Evolutionary conservation across 495 filamentous ascomycete genomes (phyloP).

Genomic region (Podospora pseudoanserina): DNA sequence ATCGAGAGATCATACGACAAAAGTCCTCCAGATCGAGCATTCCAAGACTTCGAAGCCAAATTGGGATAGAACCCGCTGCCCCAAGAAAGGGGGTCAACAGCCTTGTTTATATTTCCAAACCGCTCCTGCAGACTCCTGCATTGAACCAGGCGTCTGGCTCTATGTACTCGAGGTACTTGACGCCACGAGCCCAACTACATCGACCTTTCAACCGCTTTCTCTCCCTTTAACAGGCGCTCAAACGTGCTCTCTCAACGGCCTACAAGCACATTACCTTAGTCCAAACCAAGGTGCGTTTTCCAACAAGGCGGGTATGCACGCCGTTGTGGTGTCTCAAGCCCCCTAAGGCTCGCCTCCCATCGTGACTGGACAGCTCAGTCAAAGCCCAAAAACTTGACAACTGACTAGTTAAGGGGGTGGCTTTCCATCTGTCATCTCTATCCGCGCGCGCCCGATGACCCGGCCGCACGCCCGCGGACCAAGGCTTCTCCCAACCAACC

Average conservation of each 20-base stretch:
- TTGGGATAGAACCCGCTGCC: background rate
- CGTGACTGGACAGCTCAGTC: background rate
- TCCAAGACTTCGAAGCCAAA: background rate
- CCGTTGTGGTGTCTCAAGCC: background rate
- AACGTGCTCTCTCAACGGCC: background rate
- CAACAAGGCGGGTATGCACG: background rate
- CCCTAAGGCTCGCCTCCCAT: background rate
- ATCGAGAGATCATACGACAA: background rate
- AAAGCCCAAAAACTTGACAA: background rate
- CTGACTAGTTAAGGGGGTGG: background rate
- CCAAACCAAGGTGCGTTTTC: background rate
- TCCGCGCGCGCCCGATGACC: background rate
- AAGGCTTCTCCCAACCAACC: background rate
- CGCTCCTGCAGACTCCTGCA: background rate
- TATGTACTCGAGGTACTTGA: background rate
- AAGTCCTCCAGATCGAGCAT: background rate
- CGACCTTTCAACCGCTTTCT: background rate
- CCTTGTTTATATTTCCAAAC: background rate
- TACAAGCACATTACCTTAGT: background rate
- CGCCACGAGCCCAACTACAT: background rate
- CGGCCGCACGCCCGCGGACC: no score
- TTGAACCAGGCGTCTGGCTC: background rate
- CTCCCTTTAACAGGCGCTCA: background rate
- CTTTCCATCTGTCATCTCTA: background rate
- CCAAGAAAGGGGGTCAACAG: background rate